Evolutionary conservation across 108 stramenopile species (phyloP).

Genomic region (Mayamaea pseudoterrestris): DNA sequence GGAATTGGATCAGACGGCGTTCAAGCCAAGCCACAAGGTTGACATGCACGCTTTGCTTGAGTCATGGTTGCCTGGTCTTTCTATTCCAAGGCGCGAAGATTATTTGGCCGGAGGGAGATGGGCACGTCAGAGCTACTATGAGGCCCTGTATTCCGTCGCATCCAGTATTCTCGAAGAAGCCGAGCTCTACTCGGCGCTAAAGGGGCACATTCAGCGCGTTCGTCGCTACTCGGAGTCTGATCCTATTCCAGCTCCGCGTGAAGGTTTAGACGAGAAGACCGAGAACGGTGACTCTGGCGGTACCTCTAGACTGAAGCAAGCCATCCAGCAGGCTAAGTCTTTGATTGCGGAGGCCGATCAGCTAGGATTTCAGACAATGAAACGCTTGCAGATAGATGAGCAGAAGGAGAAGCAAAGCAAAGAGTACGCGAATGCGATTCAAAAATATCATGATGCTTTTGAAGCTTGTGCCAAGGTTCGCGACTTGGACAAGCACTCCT

Average conservation of each 20-base stretch:
- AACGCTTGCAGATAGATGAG: constrained; percentile 21
- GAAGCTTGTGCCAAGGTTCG: constrained; percentile 51
- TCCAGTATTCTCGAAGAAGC: constrained; percentile 74
- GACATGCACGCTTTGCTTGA: constrained; percentile 73
- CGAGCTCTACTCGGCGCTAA: constrained; percentile 69
- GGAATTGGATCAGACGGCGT: constrained; percentile 80
- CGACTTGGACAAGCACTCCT: constrained; percentile 61
- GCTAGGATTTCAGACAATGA: constrained; percentile 25
- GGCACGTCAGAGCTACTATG: constrained; percentile 84
- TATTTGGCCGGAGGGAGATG: constrained; percentile 85
- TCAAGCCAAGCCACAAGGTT: constrained; percentile 52
- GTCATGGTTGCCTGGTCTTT: constrained; percentile 75
- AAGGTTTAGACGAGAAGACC: constrained; percentile 2
- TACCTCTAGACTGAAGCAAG: neutral
- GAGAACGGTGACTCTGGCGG: neutral
- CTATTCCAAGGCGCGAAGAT: constrained; percentile 72
- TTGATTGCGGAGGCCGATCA: constrained; percentile 43
- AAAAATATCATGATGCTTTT: constrained; percentile 58
- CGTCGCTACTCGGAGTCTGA: constrained; percentile 57
- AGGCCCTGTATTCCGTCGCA: constrained; percentile 65
- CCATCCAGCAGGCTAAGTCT: constrained; percentile 23
- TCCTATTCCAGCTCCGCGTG: constrained; percentile 51
- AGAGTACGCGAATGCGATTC: constrained; percentile 24
- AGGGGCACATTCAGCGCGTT: constrained; percentile 63
- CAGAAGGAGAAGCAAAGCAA: constrained; percentile 16